Evolutionary conservation across 768 basidiomycete species (phyloP), one percentile per base, ranked within the genome.

Genomic region (Panus rudis): DNA sequence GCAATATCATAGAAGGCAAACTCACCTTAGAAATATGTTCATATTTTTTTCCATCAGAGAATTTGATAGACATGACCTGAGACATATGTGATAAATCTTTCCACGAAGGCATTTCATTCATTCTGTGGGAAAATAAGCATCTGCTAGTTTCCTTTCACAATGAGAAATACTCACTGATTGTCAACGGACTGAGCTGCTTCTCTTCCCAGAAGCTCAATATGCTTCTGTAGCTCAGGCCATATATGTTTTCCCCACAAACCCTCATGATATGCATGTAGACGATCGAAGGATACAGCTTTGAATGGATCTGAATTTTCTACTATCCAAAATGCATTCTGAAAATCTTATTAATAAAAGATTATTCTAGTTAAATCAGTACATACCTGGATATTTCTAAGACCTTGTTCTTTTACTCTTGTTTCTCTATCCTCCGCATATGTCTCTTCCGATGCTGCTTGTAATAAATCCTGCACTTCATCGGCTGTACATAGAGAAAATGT

Each of bases 321-420:
- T 0, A 20, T 32, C 68, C 67, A 71, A 45, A 73, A 72, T 5
- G 62, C 58, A 55, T 69, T 73, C 67, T 70, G 22, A 2, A n/a
- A 26, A 40, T 27, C 2, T 12, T 7, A n/a, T 47, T 4, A 43
- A 27, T 14, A 25, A n/a, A n/a, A n/a, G n/a, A n/a, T n/a, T n/a
- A n/a, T n/a, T n/a, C n/a, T n/a, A n/a, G n/a, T n/a, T n/a, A n/a
- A n/a, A n/a, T n/a, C n/a, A n/a, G n/a, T n/a, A n/a, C n/a, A n/a
- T n/a, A n/a, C n/a, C n/a, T n/a, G n/a, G n/a, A n/a, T n/a, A n/a
- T n/a, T n/a, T n/a, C n/a, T n/a, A n/a, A n/a, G n/a, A n/a, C n/a
- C n/a, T n/a, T n/a, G n/a, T n/a, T n/a, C n/a, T n/a, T n/a, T n/a
- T n/a, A n/a, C n/a, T n/a, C n/a, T n/a, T n/a, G n/a, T 26, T 57